These are phyloP conservation scores for Cryptococcus neoformans DNA, from an alignment of 1,284 basidiomycete species.

Conservation along the genomic window DNA sequence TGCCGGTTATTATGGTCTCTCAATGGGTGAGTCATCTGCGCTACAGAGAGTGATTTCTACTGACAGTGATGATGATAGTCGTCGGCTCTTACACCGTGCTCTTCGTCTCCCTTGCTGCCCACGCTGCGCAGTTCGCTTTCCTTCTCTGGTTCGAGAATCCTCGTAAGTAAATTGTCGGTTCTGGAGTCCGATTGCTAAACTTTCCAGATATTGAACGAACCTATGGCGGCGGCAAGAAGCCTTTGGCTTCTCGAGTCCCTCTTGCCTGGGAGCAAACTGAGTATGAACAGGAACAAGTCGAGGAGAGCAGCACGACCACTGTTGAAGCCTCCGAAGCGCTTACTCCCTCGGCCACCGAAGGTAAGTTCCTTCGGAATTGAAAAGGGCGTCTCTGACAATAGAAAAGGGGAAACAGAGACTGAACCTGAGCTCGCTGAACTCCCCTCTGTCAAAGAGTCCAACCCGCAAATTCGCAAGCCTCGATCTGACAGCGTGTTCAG, in stretches of 20 bases:
- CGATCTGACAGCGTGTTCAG: conserved; percentile 31
- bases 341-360: conserved; percentile 69
- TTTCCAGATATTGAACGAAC: conserved; percentile 80
- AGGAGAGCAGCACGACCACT: conserved; percentile 3
- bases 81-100: conserved; percentile 76
- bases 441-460: conserved; percentile 12
- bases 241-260: conserved; percentile 77
- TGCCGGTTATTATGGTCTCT: conserved; percentile 96
- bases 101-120: conserved; percentile 87
- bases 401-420: conserved; percentile 60
- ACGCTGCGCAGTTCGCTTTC: conserved; percentile 94
- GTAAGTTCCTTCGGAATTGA: conserved; percentile 22
- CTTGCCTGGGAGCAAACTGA: conserved; percentile 43
- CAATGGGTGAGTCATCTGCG: conserved; percentile 53
- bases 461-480: conserved; percentile 18
- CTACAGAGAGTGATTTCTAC: neutral
- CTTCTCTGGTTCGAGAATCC: conserved; percentile 97
- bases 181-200: neutral
- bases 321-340: conserved; percentile 7
- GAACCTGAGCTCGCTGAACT: conserved; percentile 53
- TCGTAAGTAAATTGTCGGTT: conserved; percentile 57
- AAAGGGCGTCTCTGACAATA: conserved; percentile 6
- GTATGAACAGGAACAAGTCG: conserved; percentile 1
- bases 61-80: conserved; percentile 23
- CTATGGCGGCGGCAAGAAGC: conserved; percentile 78